Percentiles rank a stretch among this genome's conserved stretches.
These are phyloP conservation scores for Exophiala alcalophila DNA, from an alignment of 2,329 filamentous ascomycete genomes.

Conservation along the genomic window DNA sequence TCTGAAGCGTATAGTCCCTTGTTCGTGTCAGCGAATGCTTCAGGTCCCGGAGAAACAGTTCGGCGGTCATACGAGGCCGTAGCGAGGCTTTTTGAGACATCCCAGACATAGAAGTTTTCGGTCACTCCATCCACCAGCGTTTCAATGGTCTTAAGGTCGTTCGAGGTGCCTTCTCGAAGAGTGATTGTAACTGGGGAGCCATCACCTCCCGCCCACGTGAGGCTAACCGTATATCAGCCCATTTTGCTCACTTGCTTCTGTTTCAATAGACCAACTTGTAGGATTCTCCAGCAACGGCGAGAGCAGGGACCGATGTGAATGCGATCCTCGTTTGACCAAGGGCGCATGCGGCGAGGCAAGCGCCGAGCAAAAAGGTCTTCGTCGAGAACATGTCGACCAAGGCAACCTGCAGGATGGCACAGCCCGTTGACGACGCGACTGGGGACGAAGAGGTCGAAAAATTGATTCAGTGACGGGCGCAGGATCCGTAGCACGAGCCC, in stretches of 20 bases:
- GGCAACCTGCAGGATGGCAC: no score
- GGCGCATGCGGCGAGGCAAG: slow-evolving; percentile 44
- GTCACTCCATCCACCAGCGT: slow-evolving; percentile 39
- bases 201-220: slow-evolving; percentile 49
- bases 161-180: slow-evolving; percentile 52
- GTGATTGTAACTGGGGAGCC: slow-evolving; percentile 50
- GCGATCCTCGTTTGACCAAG: slow-evolving; percentile 46
- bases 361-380: slow-evolving; percentile 47
- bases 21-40: background rate
- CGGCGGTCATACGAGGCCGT: slow-evolving; percentile 42
- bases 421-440: no score
- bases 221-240: slow-evolving; percentile 30
- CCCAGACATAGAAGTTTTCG: slow-evolving; percentile 24
- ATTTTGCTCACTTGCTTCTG: background rate
- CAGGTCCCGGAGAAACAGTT: background rate
- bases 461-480: no score
- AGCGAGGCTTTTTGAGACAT: slow-evolving; percentile 14
- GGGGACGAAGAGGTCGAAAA: no score
- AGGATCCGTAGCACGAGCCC: no score
- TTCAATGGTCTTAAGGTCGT: slow-evolving; percentile 50
- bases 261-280: slow-evolving; percentile 19
- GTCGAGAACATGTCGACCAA: slow-evolving; percentile 52
- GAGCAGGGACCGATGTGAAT: slow-evolving; percentile 53
- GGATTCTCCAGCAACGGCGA: slow-evolving; percentile 48
- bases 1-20: slow-evolving; percentile 58